A percentile compares a stretch with the other conserved stretches of the same genome.
Conservation (phyloP, 495 filamentous ascomycete species). For the Xylaria castorea region DNA sequence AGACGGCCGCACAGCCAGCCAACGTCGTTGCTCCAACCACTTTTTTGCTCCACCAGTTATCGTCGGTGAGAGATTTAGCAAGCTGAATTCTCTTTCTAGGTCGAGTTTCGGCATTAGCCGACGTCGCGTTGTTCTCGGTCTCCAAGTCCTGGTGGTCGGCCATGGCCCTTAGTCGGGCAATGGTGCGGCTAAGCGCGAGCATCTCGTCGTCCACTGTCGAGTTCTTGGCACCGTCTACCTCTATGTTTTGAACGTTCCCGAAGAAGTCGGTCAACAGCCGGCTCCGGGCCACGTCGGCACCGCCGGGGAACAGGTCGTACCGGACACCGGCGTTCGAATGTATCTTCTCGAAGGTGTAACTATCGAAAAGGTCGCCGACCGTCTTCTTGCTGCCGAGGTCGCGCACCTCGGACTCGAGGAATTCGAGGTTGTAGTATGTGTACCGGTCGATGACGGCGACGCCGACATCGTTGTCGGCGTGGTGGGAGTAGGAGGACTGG, state of each 20-base stretch:
- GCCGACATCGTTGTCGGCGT: conserved; percentile 96
- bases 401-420: conserved; percentile 88
- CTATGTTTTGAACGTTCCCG: conserved; percentile 96
- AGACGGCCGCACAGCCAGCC: conserved; percentile 70
- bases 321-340: conserved; percentile 90
- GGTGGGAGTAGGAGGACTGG: conserved; percentile 93
- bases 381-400: conserved; percentile 83
- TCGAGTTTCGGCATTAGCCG: conserved; percentile 44
- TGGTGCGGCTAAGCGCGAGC: conserved; percentile 65
- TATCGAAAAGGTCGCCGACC: conserved; percentile 92
- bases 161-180: conserved; percentile 64
- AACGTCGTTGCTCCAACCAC: conserved; percentile 68
- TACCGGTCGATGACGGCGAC: conserved; percentile 98
- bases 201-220: conserved; percentile 76
- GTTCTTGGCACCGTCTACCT: conserved; percentile 71
- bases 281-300: conserved; percentile 72
- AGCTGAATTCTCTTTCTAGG: conserved; percentile 50
- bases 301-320: conserved; percentile 89
- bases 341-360: conserved; percentile 92
- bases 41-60: conserved; percentile 74
- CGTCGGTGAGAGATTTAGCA: conserved; percentile 69
- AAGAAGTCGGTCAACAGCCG: conserved; percentile 94
- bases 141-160: conserved; percentile 52
- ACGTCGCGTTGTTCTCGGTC: conserved; percentile 43
- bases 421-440: conserved; percentile 98